Conservation (phyloP, 768 basidiomycete genomes). For the Amanita molliuscula region DNA sequence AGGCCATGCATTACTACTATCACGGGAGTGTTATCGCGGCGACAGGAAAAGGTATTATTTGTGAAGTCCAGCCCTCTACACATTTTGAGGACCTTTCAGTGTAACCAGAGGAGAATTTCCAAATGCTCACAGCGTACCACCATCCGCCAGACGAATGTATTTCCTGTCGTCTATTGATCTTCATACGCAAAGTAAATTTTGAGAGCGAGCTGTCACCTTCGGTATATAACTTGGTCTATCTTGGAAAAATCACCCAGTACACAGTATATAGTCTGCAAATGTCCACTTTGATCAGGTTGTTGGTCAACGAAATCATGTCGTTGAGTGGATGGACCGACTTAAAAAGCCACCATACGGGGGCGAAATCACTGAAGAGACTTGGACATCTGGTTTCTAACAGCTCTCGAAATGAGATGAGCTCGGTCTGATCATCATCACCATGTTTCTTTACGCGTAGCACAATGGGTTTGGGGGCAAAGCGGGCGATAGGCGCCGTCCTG, state of each 20-base stretch:
- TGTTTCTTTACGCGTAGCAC: constrained; percentile 22
- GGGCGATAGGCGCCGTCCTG: constrained; percentile 20
- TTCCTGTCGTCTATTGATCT: constrained; percentile 19
- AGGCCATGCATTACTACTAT: constrained; percentile 51
- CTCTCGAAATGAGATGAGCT: constrained; percentile 26
- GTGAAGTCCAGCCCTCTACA: constrained; percentile 59
- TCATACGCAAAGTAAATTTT: neutral
- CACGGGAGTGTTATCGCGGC: constrained; percentile 35
- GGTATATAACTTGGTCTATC: constrained; percentile 43
- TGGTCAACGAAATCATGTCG: neutral
- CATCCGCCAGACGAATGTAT: constrained; percentile 42
- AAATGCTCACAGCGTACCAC: constrained; percentile 49
- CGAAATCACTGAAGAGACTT: constrained; percentile 31
- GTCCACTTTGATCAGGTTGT: constrained; percentile 30
- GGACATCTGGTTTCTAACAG: constrained; percentile 32
- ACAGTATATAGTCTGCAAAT: constrained; percentile 53
- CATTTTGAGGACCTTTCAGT: neutral
- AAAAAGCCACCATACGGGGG: constrained; percentile 39
- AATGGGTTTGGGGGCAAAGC: constrained; percentile 30
- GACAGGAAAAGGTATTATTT: constrained; percentile 27
- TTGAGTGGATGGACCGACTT: constrained; percentile 22
- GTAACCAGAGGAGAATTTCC: neutral
- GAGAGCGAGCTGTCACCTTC: constrained; percentile 25
- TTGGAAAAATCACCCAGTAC: constrained; percentile 52
- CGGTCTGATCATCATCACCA: constrained; percentile 19